phyloP scores from a whole-genome alignment of 441 rosid species.

The Jatropha multifida region DNA sequence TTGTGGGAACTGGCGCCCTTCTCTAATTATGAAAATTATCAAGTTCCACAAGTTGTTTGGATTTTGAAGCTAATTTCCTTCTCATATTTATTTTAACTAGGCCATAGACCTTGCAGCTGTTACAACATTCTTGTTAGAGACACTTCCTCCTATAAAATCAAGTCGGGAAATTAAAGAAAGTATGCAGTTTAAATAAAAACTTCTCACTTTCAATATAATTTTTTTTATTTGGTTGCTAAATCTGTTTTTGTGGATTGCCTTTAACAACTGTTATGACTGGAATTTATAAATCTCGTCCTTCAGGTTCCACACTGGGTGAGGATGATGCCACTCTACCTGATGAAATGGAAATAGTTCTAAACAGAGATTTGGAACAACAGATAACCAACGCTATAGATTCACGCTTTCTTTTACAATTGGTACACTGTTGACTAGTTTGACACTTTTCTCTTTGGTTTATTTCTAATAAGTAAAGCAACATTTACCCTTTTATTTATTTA shows the following conservation, averaged over 20 bases:
- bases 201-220: background rate
- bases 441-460: constrained; percentile 21
- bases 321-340: constrained; percentile 63
- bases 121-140: constrained; percentile 73
- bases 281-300: constrained; percentile 21
- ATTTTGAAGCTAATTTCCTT: constrained; percentile 29
- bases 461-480: constrained; percentile 19
- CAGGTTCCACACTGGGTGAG: constrained; percentile 65
- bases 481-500: constrained; percentile 16
- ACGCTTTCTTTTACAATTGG: constrained; percentile 91
- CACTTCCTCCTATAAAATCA: constrained; percentile 71
- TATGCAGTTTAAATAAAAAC: constrained; percentile 37
- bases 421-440: constrained; percentile 35
- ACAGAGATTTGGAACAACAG: constrained; percentile 62
- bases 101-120: constrained; percentile 81
- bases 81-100: constrained; percentile 40
- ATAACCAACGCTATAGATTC: constrained; percentile 78
- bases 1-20: background rate
- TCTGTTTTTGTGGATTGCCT: background rate
- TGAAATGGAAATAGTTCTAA: constrained; percentile 53
- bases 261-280: constrained; percentile 22
- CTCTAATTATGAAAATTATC: background rate
- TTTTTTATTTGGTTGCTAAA: constrained; percentile 2
- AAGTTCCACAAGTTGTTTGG: background rate
- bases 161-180: constrained; percentile 53